Evolutionary conservation across 768 basidiomycete genomes (phyloP), one percentile per base, ranked within the genome.

Genomic region (Tephrocybe sp.): DNA sequence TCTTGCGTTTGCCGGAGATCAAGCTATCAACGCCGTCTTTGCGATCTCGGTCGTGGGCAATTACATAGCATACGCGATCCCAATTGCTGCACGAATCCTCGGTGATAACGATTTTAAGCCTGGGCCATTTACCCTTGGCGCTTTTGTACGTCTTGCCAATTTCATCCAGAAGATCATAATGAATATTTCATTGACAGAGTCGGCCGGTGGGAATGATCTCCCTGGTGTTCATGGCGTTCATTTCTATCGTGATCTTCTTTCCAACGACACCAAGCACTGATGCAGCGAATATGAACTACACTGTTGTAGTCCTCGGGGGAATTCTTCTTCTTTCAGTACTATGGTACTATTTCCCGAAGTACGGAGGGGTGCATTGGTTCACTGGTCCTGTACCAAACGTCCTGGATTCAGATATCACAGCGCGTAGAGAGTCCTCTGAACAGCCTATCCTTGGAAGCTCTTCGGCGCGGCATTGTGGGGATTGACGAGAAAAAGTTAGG

Each of bases 21-120:
- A 77, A 39, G 84, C 84, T 0, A 80, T 83, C 60, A 76, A 75
- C 47, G 82, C 83, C 4, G 72, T 85, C 10, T 86, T 86, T 58
- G 68, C 76, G 1, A 67, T 81, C 26, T 68, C 70, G 0, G 66
- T 82, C 4, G 68, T 68, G 0, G 72, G 67, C 5, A 67, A 72
- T 14, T 81, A 82, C 49, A 68, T 76, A 22, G 75, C 80, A 0
- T 83, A 82, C 58, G 62, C 70, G 0, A 78, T 82, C 8, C 83
- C 83, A 4, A 84, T 86, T 49, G 59, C 65, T 13, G 77, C 76
- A 4, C 66, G 82, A 30, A 78, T 78, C 60, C 58, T 74, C 0
- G 74, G 74, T 14, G 65, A 72, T 2, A 75, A 80, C 41, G 59
- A 73, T 22, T 80, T 80, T 55, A 71, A 74, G 58, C 80, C 77